Evolutionary conservation across 148 eudicot species (phyloP).

Genomic region (Fagopyrum tataricum): DNA sequence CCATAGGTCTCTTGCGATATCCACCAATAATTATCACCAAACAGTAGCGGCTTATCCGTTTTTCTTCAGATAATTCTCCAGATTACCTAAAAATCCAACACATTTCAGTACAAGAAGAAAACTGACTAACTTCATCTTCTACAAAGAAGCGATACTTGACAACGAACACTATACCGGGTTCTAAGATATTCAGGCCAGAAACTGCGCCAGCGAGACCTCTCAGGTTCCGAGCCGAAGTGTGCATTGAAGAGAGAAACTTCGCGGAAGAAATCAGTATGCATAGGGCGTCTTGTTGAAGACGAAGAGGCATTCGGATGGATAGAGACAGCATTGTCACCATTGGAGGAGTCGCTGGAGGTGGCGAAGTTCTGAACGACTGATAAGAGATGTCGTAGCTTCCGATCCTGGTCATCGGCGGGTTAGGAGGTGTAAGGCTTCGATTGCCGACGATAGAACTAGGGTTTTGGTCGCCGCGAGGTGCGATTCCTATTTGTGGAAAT

Average conservation of each 20-base stretch:
- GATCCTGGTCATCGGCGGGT: constrained; percentile 1
- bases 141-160: neutral
- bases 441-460: neutral
- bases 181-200: constrained; percentile 12
- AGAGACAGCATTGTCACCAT: neutral
- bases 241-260: constrained; percentile 12
- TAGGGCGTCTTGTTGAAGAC: neutral
- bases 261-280: constrained; percentile 15
- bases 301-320: neutral
- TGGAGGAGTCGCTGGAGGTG: neutral
- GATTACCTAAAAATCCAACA: constrained; percentile 1
- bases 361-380: neutral
- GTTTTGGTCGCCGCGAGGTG: neutral
- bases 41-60: constrained; percentile 10
- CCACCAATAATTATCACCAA: constrained; percentile 14
- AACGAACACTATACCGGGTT: constrained; percentile 8
- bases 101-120: neutral
- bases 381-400: neutral
- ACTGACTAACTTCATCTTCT: neutral
- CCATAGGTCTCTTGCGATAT: neutral
- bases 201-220: constrained; percentile 9
- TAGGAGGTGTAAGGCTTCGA: neutral
- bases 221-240: constrained; percentile 9
- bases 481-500: neutral
- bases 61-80: constrained; percentile 11